phyloP scores from a whole-genome alignment of 2,329 filamentous ascomycete genomes.

The Clarireedia homoeocarpa region DNA sequence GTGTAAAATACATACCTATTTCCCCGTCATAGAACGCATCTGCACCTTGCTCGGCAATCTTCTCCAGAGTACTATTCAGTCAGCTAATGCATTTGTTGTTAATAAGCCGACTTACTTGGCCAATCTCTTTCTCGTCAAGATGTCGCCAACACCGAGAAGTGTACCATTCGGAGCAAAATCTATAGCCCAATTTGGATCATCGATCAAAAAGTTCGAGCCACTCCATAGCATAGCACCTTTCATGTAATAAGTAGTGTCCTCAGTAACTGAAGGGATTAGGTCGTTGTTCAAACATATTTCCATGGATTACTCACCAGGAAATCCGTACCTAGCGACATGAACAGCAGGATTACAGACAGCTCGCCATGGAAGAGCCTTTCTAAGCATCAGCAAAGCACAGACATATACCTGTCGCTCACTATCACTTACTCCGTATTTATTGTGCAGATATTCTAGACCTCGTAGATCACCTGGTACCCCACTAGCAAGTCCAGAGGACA shows the following conservation, averaged over 20 bases:
- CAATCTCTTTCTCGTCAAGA: conserved; percentile 56
- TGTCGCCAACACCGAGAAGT: conserved; percentile 51
- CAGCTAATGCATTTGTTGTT: background rate
- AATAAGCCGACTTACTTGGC: conserved; percentile 35
- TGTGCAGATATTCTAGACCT: conserved; percentile 72
- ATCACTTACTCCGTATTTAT: conserved; percentile 52
- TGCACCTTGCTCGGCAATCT: conserved; percentile 49
- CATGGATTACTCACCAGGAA: conserved; percentile 33
- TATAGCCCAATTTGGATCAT: conserved; percentile 55
- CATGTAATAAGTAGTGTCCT: conserved; percentile 73
- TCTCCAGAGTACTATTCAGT: conserved; percentile 44
- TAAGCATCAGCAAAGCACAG: background rate
- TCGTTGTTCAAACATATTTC: conserved; percentile 12
- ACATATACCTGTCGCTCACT: background rate
- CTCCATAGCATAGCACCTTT: conserved; percentile 33
- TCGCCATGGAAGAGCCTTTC: conserved; percentile 53
- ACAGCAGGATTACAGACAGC: conserved; percentile 68
- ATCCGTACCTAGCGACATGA: conserved; percentile 64
- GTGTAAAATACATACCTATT: conserved; percentile 31
- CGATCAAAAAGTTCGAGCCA: conserved; percentile 49
- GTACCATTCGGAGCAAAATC: conserved; percentile 64
- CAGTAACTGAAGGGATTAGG: conserved; percentile 43
- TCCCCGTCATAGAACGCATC: conserved; percentile 56
- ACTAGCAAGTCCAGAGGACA: conserved; percentile 64
- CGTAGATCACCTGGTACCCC: conserved; percentile 68